Conservation (phyloP, 306 rosid genomes). For the Ormosia semicastrata region DNA sequence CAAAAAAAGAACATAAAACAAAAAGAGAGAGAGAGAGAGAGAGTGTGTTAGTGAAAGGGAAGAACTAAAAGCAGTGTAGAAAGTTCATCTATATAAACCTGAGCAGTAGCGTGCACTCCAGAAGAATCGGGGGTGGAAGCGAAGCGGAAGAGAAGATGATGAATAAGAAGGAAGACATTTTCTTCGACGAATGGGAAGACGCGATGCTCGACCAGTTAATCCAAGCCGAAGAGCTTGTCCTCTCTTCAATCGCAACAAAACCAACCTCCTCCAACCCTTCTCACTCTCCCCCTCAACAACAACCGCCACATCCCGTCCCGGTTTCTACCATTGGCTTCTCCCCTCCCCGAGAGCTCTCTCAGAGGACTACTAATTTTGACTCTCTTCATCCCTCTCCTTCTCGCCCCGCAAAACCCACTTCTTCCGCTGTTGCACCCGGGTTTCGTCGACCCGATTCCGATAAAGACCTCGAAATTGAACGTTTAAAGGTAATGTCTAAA, state of each 20-base stretch:
- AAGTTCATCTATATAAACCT: too few species aligned
- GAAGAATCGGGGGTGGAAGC: too few species aligned
- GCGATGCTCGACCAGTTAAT: conserved; percentile 42
- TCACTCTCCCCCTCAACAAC: background rate
- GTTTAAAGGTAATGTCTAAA: conserved; percentile 50
- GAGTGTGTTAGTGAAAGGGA: too few species aligned
- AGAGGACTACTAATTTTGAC: conserved; percentile 29
- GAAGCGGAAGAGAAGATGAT: background rate
- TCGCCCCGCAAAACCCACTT: conserved; percentile 23
- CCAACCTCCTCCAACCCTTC: conserved; percentile 8
- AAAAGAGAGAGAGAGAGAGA: too few species aligned
- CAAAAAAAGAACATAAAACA: too few species aligned
- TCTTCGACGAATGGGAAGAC: conserved; percentile 62
- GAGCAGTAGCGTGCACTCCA: too few species aligned
- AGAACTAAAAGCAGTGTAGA: too few species aligned
- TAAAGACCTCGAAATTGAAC: conserved; percentile 50
- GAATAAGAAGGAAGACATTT: conserved; percentile 39
- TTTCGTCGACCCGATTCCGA: conserved; percentile 15
- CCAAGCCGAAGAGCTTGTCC: conserved; percentile 46
- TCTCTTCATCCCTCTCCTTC: conserved; percentile 25
- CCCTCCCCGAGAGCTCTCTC: conserved; percentile 89
- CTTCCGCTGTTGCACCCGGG: conserved; percentile 29
- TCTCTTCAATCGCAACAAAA: conserved; percentile 25
- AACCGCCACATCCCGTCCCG: background rate
- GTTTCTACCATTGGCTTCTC: conserved; percentile 37